A percentile compares a stretch with the other conserved stretches of the same genome.
phyloP scores from a whole-genome alignment of 1,139 yeast species.

The Debaryomyces psychrophilus region DNA sequence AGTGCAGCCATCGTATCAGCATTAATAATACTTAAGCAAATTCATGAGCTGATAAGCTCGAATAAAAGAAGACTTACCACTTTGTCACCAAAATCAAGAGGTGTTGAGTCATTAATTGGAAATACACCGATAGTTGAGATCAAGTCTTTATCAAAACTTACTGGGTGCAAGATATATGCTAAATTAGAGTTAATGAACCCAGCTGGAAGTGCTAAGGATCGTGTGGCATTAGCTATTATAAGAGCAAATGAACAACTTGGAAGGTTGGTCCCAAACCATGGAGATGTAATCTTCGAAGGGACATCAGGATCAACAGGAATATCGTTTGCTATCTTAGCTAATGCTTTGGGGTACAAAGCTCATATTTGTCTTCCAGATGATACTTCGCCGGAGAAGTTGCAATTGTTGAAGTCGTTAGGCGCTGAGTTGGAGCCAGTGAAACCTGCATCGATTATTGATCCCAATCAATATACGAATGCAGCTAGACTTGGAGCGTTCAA shows the following conservation, averaged over 20 bases:
- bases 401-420: slow-evolving; percentile 70
- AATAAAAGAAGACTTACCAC: slow-evolving; percentile 17
- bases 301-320: slow-evolving; percentile 97
- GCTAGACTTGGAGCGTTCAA: slow-evolving; percentile 68
- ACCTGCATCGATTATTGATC: slow-evolving; percentile 95
- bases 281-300: slow-evolving; percentile 83
- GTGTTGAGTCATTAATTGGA: slow-evolving; percentile 68
- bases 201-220: slow-evolving; percentile 94
- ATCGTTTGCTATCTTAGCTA: slow-evolving; percentile 83
- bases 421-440: slow-evolving; percentile 87
- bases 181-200: slow-evolving; percentile 87
- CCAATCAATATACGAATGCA: slow-evolving; percentile 87
- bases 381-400: slow-evolving; percentile 81
- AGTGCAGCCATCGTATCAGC: slow-evolving; percentile 22
- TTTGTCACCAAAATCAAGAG: slow-evolving; percentile 38
- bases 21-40: slow-evolving; percentile 17
- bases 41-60: slow-evolving; percentile 11
- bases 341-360: slow-evolving; percentile 84
- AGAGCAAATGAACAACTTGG: slow-evolving; percentile 66
- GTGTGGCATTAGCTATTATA: slow-evolving; percentile 88
- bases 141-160: slow-evolving; percentile 67
- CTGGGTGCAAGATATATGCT: slow-evolving; percentile 85
- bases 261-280: slow-evolving; percentile 53
- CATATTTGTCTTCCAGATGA: slow-evolving; percentile 97
- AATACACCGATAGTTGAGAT: slow-evolving; percentile 86